A percentile compares a stretch with the other conserved stretches of the same genome.
Evolutionary conservation across 805 yeast genomes (phyloP).

Genomic region (Metschnikowia lochheadii): DNA sequence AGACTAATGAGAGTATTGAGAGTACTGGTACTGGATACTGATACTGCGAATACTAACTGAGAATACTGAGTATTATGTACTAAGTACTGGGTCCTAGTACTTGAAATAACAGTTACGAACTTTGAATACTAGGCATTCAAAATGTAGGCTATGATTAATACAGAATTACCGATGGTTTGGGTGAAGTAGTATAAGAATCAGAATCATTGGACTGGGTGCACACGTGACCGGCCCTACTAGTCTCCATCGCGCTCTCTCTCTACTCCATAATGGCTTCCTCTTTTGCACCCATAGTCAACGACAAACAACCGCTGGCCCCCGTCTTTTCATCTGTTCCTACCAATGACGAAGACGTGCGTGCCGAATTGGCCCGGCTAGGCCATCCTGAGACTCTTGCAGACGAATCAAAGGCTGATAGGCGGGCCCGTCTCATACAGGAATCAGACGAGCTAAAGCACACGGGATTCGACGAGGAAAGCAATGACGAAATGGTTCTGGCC

Average conservation of each 20-base stretch:
- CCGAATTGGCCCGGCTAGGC: constrained; percentile 42
- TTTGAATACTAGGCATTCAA: too few relatives aligned
- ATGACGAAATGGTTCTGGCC: constrained; percentile 10
- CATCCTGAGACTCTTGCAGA: constrained; percentile 56
- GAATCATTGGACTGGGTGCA: neutral
- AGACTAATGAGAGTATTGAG: too few relatives aligned
- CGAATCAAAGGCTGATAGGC: constrained; percentile 58
- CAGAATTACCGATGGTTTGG: too few relatives aligned
- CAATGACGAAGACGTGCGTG: constrained; percentile 58
- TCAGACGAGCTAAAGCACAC: constrained; percentile 30
- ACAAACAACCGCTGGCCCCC: constrained; percentile 1
- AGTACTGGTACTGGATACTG: too few relatives aligned
- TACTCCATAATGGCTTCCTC: constrained; percentile 4
- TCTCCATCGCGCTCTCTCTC: neutral
- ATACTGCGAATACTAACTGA: too few relatives aligned
- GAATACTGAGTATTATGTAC: too few relatives aligned
- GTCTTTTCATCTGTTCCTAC: constrained; percentile 46
- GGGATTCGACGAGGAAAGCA: constrained; percentile 2
- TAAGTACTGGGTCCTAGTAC: too few relatives aligned
- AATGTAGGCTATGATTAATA: too few relatives aligned
- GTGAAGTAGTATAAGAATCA: too few relatives aligned
- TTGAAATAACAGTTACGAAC: too few relatives aligned
- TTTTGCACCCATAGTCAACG: constrained; percentile 17
- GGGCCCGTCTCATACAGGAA: constrained; percentile 52
- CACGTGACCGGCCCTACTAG: constrained; percentile 1